Evolutionary conservation across 2,329 filamentous ascomycete genomes (phyloP).

Genomic region (Aureobasidium pullulans): DNA sequence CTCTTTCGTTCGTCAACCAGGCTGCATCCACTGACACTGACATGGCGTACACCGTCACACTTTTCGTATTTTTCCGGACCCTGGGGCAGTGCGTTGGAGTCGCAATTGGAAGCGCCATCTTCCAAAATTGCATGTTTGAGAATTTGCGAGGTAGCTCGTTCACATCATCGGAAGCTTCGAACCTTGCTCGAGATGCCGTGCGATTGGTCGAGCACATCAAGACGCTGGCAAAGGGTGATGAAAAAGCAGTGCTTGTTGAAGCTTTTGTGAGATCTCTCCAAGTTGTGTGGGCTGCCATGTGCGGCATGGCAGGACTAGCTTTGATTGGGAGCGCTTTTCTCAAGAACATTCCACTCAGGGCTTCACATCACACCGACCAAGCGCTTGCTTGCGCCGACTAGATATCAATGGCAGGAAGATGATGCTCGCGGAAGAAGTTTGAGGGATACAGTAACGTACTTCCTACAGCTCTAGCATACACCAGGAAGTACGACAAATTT

Average conservation of each 20-base stretch:
- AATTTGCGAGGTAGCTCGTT: conserved; percentile 45
- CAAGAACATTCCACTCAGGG: too few species aligned
- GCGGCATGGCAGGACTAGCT: conserved; percentile 44
- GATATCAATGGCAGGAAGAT: too few species aligned
- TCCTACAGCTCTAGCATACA: too few species aligned
- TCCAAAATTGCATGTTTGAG: too few species aligned
- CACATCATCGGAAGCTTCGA: too few species aligned
- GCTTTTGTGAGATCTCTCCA: conserved; percentile 49
- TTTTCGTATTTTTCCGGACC: conserved; percentile 39
- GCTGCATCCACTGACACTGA: conserved; percentile 33
- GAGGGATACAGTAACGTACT: too few species aligned
- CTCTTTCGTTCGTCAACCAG: conserved; percentile 36
- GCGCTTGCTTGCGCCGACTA: too few species aligned
- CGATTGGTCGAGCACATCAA: conserved; percentile 55
- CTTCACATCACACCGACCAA: too few species aligned
- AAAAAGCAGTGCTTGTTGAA: conserved; percentile 39
- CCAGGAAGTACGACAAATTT: background rate
- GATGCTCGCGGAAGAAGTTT: too few species aligned
- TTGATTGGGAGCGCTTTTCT: conserved; percentile 47
- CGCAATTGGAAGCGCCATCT: conserved; percentile 35
- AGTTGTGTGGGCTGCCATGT: conserved; percentile 51
- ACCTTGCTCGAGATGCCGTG: conserved; percentile 47
- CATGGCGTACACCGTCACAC: conserved; percentile 29
- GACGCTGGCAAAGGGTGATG: conserved; percentile 38
- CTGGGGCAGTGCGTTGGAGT: conserved; percentile 42